Percentiles rank a stretch among this genome's conserved stretches.
Conservation (phyloP, 2,329 filamentous ascomycete genomes). For the Ceratocystiopsis brevicomis region DNA sequence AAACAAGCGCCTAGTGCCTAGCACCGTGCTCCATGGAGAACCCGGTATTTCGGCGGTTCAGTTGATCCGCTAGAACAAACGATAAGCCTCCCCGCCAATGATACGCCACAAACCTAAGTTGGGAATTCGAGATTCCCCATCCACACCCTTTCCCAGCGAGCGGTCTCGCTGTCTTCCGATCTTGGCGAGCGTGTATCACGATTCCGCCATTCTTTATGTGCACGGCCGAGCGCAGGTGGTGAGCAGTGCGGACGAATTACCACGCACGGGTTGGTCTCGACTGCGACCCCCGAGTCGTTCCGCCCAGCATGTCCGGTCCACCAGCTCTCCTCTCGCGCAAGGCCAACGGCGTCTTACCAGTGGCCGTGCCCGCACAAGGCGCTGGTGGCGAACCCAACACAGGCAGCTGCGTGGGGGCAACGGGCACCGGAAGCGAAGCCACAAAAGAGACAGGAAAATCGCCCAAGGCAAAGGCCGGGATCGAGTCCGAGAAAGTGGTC, state of each 20-base stretch:
- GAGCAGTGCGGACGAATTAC: no score
- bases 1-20: not conserved
- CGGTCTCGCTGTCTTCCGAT: no score
- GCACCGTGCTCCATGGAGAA: not conserved
- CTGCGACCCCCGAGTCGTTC: no score
- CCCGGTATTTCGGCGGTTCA: not conserved
- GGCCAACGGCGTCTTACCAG: slow-evolving; percentile 33
- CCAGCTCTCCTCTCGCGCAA: slow-evolving; percentile 18
- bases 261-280: no score
- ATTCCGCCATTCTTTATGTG: no score
- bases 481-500: slow-evolving; percentile 62
- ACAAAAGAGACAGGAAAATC: slow-evolving; percentile 14
- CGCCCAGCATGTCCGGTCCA: slow-evolving; percentile 6
- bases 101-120: not conserved
- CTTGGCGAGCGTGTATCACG: no score
- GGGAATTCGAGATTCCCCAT: not conserved
- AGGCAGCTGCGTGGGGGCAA: no score
- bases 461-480: slow-evolving; percentile 28
- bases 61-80: slow-evolving; percentile 3
- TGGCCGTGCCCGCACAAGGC: slow-evolving; percentile 21
- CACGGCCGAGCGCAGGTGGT: no score
- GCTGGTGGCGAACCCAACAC: not conserved
- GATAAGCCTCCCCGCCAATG: not conserved
- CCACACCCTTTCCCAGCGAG: no score
- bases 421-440: not conserved